Conservation (phyloP, 2,329 filamentous ascomycete species). For the Fusarium nygamai region DNA sequence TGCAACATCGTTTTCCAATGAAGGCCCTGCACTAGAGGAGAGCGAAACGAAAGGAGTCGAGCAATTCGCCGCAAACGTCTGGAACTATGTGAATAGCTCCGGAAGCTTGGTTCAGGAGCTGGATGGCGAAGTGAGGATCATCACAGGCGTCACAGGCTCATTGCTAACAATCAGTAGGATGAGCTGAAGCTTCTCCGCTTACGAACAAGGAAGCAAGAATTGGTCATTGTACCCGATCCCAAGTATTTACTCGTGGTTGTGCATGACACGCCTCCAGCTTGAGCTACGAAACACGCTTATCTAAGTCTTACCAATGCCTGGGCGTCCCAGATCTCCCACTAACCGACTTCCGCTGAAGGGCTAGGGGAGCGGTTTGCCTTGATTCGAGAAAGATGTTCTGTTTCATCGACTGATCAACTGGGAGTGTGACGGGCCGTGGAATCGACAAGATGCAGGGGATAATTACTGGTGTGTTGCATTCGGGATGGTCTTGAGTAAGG, state of each 20-base stretch:
- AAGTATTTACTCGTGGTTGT: slow-evolving; percentile 84
- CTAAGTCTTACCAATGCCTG: slow-evolving; percentile 31
- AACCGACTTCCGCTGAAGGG: slow-evolving; percentile 16
- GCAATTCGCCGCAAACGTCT: slow-evolving; percentile 80
- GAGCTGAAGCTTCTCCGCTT: slow-evolving; percentile 80
- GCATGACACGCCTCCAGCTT: slow-evolving; percentile 81
- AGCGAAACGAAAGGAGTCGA: slow-evolving; percentile 69
- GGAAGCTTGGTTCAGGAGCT: slow-evolving; percentile 76
- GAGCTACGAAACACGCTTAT: slow-evolving; percentile 36
- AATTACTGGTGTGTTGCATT: slow-evolving; percentile 22
- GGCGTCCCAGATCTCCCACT: slow-evolving; percentile 14
- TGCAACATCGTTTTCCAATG: slow-evolving; percentile 58
- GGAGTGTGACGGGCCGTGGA: slow-evolving; percentile 20
- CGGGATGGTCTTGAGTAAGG: slow-evolving; percentile 15
- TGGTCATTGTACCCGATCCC: slow-evolving; percentile 82
- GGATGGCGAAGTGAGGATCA: slow-evolving; percentile 69
- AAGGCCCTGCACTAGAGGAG: slow-evolving; percentile 54
- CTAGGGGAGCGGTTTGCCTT: slow-evolving; percentile 3
- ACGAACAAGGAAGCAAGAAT: slow-evolving; percentile 85
- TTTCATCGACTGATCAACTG: slow-evolving; percentile 13
- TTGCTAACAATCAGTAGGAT: slow-evolving; percentile 61
- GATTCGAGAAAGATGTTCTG: slow-evolving; percentile 4
- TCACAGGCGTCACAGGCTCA: slow-evolving; percentile 2
- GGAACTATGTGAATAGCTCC: slow-evolving; percentile 76
- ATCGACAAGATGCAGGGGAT: slow-evolving; percentile 14